Conservation (phyloP, 768 basidiomycete genomes). For the Lentinula edodes region DNA sequence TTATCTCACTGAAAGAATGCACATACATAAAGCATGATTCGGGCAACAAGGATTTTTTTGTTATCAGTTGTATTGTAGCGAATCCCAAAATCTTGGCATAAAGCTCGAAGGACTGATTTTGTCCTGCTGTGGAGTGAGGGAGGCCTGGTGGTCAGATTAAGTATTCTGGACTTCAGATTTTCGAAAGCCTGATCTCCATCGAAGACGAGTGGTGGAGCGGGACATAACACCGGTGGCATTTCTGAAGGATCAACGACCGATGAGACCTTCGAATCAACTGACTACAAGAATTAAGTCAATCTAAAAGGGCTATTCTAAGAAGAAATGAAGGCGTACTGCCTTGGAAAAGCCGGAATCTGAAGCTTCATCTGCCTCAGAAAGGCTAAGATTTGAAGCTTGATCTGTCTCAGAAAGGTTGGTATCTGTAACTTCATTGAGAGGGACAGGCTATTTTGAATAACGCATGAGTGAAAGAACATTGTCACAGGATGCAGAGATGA, state of each 20-base stretch:
- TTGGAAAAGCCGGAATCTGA: neutral
- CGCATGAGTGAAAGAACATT: too few species aligned
- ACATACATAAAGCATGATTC: neutral
- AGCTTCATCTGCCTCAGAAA: neutral
- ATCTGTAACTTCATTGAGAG: too few species aligned
- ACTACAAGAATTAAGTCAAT: too few species aligned
- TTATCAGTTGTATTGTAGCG: neutral
- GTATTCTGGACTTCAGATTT: neutral
- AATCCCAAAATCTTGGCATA: neutral
- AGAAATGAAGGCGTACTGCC: neutral
- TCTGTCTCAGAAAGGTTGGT: neutral
- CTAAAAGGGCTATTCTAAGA: too few species aligned
- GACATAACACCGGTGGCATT: too few species aligned
- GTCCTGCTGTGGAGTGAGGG: too few species aligned
- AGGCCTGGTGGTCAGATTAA: neutral
- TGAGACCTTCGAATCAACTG: too few species aligned
- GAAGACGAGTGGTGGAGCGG: too few species aligned
- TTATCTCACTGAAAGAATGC: neutral
- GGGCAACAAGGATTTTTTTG: neutral
- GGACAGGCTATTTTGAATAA: too few species aligned
- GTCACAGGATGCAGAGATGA: too few species aligned
- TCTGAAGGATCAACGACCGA: too few species aligned
- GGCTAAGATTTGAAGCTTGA: neutral
- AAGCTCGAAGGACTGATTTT: too few species aligned
- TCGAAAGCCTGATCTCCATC: neutral